Percentiles rank a stretch among this genome's conserved stretches.
phyloP scores from a whole-genome alignment of 768 basidiomycete genomes.

The Naganishia randhawae region DNA sequence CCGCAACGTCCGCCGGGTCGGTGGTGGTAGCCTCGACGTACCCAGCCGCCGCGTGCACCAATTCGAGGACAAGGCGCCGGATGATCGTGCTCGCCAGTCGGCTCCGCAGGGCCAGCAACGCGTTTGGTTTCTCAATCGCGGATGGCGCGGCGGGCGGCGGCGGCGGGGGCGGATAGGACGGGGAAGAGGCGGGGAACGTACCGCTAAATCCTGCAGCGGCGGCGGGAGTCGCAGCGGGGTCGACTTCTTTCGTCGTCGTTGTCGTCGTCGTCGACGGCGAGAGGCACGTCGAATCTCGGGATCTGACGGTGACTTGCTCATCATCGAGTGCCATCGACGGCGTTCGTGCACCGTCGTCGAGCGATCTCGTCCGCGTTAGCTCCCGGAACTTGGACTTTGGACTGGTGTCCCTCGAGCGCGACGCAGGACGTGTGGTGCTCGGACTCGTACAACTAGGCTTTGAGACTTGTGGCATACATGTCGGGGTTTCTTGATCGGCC shows the following conservation, averaged over 20 bases:
- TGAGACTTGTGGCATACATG: not conserved
- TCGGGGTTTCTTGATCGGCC: not conserved
- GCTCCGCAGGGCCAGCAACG: conserved; percentile 3
- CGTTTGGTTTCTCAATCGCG: conserved; percentile 8
- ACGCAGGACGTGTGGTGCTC: no score
- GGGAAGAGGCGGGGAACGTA: no score
- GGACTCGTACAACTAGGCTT: no score
- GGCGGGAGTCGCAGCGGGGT: no score
- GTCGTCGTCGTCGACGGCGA: not conserved
- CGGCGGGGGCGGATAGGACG: no score
- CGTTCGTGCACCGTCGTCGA: not conserved
- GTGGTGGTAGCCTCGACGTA: conserved; percentile 5
- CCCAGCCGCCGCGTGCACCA: conserved; percentile 16
- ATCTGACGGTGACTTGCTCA: not conserved
- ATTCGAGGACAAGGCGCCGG: conserved; percentile 6
- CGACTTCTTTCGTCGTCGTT: no score
- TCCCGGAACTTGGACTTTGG: not conserved
- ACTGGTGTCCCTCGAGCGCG: conserved; percentile 1
- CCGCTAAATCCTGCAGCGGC: no score
- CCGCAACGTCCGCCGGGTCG: no score
- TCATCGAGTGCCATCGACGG: no score
- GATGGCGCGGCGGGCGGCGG: no score
- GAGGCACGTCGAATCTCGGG: not conserved
- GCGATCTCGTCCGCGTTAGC: not conserved
- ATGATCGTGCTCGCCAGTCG: conserved; percentile 17